These are phyloP conservation scores for Ligustrum vulgare DNA, from an alignment of 257 asterid species.

Conservation along the genomic window DNA sequence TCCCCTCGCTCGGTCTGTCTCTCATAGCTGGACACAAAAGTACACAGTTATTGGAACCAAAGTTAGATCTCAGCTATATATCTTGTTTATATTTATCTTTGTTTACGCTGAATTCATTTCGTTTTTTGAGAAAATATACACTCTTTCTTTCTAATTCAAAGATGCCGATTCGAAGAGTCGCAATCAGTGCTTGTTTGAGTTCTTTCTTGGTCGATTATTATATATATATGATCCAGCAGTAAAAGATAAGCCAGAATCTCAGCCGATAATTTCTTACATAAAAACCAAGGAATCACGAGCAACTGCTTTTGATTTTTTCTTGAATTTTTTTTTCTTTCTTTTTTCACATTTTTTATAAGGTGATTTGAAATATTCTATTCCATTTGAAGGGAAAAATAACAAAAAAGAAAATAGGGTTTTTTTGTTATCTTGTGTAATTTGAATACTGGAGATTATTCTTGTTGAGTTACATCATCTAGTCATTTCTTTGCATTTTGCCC, in stretches of 20 bases:
- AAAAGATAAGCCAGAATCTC: slow-evolving; percentile 24
- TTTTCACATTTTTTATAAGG: background rate
- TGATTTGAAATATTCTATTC: background rate
- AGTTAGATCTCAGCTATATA: slow-evolving; percentile 6
- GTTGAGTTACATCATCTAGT: slow-evolving; percentile 13
- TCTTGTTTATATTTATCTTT: background rate
- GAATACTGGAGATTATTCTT: slow-evolving; percentile 22
- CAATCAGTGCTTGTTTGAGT: slow-evolving; percentile 4
- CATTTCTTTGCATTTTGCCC: slow-evolving; percentile 6
- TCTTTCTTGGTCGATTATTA: slow-evolving; percentile 19
- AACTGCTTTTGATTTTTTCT: background rate
- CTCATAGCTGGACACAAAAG: background rate
- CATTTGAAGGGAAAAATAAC: background rate
- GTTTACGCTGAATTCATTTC: background rate
- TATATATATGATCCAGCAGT: slow-evolving; percentile 13
- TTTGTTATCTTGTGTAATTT: background rate
- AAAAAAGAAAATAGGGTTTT: slow-evolving; percentile 28
- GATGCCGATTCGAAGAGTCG: slow-evolving; percentile 21
- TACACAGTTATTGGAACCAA: background rate
- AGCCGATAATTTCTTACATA: background rate
- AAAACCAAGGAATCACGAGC: slow-evolving; percentile 17
- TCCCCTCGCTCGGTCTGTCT: background rate
- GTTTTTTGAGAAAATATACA: background rate
- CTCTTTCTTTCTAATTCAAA: slow-evolving; percentile 14
- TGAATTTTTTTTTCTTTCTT: background rate